Conservation (phyloP, 331 rosid genomes). For the Saraca asoca region DNA sequence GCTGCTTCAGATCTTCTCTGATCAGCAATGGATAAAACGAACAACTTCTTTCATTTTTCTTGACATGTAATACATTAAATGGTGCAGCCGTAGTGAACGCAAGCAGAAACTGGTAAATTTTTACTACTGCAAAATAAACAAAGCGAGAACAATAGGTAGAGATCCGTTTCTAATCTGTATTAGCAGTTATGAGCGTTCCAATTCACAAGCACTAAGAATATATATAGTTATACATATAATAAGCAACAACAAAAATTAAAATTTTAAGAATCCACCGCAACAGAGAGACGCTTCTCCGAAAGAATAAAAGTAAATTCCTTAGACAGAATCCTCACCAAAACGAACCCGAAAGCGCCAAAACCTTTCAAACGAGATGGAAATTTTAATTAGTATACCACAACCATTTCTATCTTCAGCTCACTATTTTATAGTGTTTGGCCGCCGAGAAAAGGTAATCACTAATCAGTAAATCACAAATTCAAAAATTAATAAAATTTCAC, state of each 20-base stretch:
- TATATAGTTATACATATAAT: conserved; percentile 6
- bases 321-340: conserved; percentile 94
- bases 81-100: conserved; percentile 57
- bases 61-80: conserved; percentile 40
- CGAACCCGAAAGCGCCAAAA: conserved; percentile 73
- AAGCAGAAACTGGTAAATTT: conserved; percentile 40
- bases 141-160: conserved; percentile 71
- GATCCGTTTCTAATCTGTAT: conserved; percentile 71
- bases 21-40: conserved; percentile 55
- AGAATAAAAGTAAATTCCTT: conserved; percentile 69
- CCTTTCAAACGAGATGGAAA: conserved; percentile 57
- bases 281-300: conserved; percentile 54
- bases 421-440: conserved; percentile 48
- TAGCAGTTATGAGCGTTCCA: conserved; percentile 44
- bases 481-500: background rate
- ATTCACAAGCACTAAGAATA: conserved; percentile 30
- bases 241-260: conserved; percentile 21
- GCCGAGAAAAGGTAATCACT: conserved; percentile 50
- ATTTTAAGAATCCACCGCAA: conserved; percentile 59
- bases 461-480: too few species aligned
- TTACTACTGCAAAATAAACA: conserved; percentile 79
- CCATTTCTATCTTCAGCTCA: conserved; percentile 40
- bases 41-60: conserved; percentile 48
- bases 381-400: conserved; percentile 54
- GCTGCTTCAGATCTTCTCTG: conserved; percentile 95